phyloP scores from a whole-genome alignment of 768 basidiomycete species.

The Hypholoma sublateritium region DNA sequence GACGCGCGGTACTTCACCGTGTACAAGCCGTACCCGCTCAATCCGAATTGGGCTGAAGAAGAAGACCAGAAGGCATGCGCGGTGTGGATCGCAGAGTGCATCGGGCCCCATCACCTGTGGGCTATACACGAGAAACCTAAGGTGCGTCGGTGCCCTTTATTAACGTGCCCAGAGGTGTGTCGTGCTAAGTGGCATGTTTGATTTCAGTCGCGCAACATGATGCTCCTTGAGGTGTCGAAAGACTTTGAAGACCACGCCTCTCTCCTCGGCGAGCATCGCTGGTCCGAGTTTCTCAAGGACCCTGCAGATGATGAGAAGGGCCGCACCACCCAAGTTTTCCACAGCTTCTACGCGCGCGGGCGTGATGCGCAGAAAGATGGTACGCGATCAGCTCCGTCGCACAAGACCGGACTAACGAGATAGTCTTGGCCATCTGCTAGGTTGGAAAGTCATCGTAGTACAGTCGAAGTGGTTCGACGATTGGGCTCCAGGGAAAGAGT shows the following conservation, averaged over 20 bases:
- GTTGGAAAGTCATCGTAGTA: conserved; percentile 50
- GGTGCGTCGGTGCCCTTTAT: conserved; percentile 25
- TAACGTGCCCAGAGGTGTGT: neutral
- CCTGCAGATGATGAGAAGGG: conserved; percentile 37
- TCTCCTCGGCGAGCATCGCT: conserved; percentile 52
- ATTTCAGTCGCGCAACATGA: conserved; percentile 43
- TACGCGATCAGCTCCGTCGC: conserved; percentile 18
- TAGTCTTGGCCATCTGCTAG: conserved; percentile 20
- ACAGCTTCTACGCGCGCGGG: conserved; percentile 39
- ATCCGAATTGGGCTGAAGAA: conserved; percentile 43
- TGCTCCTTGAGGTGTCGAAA: conserved; percentile 48
- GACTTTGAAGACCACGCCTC: conserved; percentile 30
- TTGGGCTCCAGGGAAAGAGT: conserved; percentile 36
- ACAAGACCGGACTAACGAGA: neutral
- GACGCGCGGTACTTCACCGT: conserved; percentile 49
- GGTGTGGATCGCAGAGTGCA: conserved; percentile 47
- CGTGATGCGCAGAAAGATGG: conserved; percentile 51
- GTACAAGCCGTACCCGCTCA: conserved; percentile 48
- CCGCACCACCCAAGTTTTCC: conserved; percentile 40
- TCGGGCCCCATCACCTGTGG: conserved; percentile 36
- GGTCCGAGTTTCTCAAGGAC: conserved; percentile 43
- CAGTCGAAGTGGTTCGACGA: conserved; percentile 41
- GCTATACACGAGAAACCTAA: conserved; percentile 49
- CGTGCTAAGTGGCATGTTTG: neutral
- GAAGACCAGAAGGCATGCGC: conserved; percentile 39